Evolutionary conservation across 192 early-diverging fungal genomes (phyloP).

Genomic region (Ambispora gerdemannii): DNA sequence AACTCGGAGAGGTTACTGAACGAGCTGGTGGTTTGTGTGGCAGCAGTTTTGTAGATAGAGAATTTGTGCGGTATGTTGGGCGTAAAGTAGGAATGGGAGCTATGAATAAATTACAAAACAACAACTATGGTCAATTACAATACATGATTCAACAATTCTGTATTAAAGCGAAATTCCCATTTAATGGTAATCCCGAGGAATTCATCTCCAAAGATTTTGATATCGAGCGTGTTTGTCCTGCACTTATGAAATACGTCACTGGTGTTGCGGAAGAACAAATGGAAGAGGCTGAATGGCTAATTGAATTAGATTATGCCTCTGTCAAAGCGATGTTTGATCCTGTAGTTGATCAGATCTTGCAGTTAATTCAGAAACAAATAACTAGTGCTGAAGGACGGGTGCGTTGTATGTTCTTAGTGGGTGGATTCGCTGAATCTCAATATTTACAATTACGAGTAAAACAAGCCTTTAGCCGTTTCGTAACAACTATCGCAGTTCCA

Average conservation of each 20-base stretch:
- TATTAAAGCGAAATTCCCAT: neutral
- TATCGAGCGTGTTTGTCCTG: conserved; percentile 9
- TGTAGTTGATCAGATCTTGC: conserved; percentile 47
- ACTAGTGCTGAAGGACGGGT: conserved; percentile 36
- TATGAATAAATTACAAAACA: conserved; percentile 3
- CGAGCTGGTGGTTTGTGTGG: conserved; percentile 16
- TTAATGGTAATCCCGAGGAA: neutral
- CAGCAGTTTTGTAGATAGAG: conserved; percentile 6
- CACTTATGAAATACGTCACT: neutral
- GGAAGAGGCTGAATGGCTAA: conserved; percentile 35
- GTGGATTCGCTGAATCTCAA: conserved; percentile 53
- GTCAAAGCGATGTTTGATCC: conserved; percentile 56
- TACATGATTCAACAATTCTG: conserved; percentile 19
- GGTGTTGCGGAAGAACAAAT: conserved; percentile 35
- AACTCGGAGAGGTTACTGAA: conserved; percentile 28
- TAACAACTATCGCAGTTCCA: conserved; percentile 49
- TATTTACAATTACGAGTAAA: conserved; percentile 49
- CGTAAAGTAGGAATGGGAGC: conserved; percentile 11
- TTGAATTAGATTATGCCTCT: conserved; percentile 44
- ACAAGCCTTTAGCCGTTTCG: conserved; percentile 43
- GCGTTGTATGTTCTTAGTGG: conserved; percentile 54
- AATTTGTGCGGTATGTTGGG: conserved; percentile 7
- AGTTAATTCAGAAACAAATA: conserved; percentile 51
- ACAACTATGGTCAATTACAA: conserved; percentile 18
- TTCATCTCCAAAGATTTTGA: neutral